Conservation (phyloP, 352 stramenopile species). For the Globisporangium okanoganense region DNA sequence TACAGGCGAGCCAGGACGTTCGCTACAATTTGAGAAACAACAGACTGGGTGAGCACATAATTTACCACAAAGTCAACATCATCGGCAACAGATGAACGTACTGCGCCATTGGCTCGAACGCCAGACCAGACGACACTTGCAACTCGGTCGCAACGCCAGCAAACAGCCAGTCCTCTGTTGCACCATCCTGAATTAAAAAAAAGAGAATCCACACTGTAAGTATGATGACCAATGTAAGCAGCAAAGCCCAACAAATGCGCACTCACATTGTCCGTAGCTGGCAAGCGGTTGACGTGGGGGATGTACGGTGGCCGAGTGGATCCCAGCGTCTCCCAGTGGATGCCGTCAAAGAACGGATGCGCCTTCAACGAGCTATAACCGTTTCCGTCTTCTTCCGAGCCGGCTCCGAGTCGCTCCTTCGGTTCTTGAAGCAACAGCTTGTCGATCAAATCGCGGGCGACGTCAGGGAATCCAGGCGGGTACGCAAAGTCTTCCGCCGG, state of each 20-base stretch:
- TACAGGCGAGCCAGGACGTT: slow-evolving; percentile 31
- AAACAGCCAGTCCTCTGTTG: slow-evolving; percentile 87
- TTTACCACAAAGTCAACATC: background rate
- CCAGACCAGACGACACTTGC: slow-evolving; percentile 80
- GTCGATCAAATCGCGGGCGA: slow-evolving; percentile 73
- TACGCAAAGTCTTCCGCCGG: slow-evolving; percentile 76
- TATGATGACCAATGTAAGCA: background rate
- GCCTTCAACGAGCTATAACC: slow-evolving; percentile 68
- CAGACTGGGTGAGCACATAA: background rate
- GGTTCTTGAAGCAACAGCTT: slow-evolving; percentile 77
- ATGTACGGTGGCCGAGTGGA: slow-evolving; percentile 50
- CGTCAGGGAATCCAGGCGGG: slow-evolving; percentile 46
- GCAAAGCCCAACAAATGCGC: background rate
- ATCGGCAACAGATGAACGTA: slow-evolving; percentile 24
- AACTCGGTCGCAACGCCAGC: slow-evolving; percentile 82
- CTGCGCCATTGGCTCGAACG: slow-evolving; percentile 59
- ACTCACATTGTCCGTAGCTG: slow-evolving; percentile 67
- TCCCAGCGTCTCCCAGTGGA: slow-evolving; percentile 65
- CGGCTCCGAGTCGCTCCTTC: slow-evolving; percentile 61
- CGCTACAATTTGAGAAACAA: slow-evolving; percentile 15
- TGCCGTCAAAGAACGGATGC: slow-evolving; percentile 82
- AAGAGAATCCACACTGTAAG: background rate
- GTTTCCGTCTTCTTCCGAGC: slow-evolving; percentile 69
- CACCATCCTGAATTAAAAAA: slow-evolving; percentile 54
- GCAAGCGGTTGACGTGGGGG: slow-evolving; percentile 51